These are phyloP conservation scores for Neolentinus lepideus DNA, from an alignment of 1,284 basidiomycete genomes.

Conservation along the genomic window DNA sequence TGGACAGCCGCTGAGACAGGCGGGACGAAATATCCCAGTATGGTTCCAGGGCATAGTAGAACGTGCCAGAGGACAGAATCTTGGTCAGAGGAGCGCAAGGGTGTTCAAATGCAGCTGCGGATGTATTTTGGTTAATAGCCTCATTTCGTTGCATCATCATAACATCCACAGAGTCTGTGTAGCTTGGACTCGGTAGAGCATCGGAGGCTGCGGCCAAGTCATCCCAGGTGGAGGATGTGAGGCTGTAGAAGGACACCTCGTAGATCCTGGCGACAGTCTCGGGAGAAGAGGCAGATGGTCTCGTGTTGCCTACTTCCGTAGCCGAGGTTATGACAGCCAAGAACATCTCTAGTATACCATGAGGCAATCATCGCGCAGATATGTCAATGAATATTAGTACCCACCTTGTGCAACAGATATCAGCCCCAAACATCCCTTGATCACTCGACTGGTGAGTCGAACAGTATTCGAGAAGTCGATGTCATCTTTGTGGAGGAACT, in stretches of 20 bases:
- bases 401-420: constrained; percentile 63
- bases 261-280: constrained; percentile 71
- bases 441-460: constrained; percentile 54
- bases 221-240: constrained; percentile 68
- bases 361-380: neutral
- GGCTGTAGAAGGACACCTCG: constrained; percentile 71
- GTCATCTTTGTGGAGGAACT: constrained; percentile 70
- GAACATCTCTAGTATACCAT: constrained; percentile 56
- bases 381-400: constrained; percentile 15
- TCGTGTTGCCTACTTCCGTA: constrained; percentile 72
- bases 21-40: constrained; percentile 88
- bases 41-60: constrained; percentile 84
- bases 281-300: constrained; percentile 46
- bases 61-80: constrained; percentile 86
- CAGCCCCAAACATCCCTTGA: constrained; percentile 80
- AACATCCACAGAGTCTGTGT: constrained; percentile 39
- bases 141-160: constrained; percentile 34
- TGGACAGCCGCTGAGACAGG: constrained; percentile 57
- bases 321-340: constrained; percentile 71
- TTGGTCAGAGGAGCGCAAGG: constrained; percentile 88
- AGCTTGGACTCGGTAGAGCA: constrained; percentile 32
- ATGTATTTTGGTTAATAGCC: constrained; percentile 28
- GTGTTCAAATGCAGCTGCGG: constrained; percentile 66
- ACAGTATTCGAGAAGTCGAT: constrained; percentile 61
- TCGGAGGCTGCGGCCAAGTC: constrained; percentile 50